A percentile compares a stretch with the other conserved stretches of the same genome.
Conservation (phyloP, 1,139 yeast genomes). For the Suhomyces bokatorum region DNA sequence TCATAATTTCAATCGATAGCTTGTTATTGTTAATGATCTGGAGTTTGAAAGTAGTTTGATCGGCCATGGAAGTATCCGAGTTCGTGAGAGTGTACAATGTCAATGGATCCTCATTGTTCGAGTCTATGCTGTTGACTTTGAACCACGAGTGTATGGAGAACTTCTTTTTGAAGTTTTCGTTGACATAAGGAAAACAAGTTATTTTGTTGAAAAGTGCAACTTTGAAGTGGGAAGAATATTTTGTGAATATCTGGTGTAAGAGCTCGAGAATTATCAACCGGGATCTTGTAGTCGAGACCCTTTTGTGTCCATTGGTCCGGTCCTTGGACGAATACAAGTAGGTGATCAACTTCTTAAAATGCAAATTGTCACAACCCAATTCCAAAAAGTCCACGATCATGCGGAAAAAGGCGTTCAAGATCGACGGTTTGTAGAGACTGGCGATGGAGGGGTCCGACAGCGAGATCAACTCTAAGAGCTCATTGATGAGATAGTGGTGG, state of each 20-base stretch:
- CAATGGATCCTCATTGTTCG: slow-evolving; percentile 19
- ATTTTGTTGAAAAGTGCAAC: slow-evolving; percentile 29
- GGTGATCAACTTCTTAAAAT: slow-evolving; percentile 25
- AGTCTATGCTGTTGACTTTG: slow-evolving; percentile 23
- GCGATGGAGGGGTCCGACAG: neutral
- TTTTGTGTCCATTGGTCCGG: neutral
- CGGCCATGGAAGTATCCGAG: slow-evolving; percentile 21
- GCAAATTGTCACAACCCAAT: slow-evolving; percentile 35
- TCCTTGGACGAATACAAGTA: slow-evolving; percentile 15
- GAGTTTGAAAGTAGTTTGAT: slow-evolving; percentile 29
- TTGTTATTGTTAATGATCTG: slow-evolving; percentile 34
- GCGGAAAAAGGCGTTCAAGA: slow-evolving; percentile 24
- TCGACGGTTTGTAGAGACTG: slow-evolving; percentile 13
- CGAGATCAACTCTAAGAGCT: slow-evolving; percentile 14
- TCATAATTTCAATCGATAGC: slow-evolving; percentile 32
- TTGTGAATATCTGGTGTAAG: slow-evolving; percentile 24
- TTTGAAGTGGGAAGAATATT: slow-evolving; percentile 32
- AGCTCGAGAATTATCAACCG: slow-evolving; percentile 27
- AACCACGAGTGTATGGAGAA: slow-evolving; percentile 41
- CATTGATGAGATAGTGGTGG: slow-evolving; percentile 24
- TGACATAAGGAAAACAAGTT: slow-evolving; percentile 16
- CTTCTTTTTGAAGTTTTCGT: slow-evolving; percentile 12
- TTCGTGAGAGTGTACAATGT: slow-evolving; percentile 33
- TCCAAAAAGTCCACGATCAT: slow-evolving; percentile 32
- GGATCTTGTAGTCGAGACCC: slow-evolving; percentile 7